Base-by-base conservation (phyloP, 768 basidiomycete species). In the Butyriboletus loyo region DNA sequence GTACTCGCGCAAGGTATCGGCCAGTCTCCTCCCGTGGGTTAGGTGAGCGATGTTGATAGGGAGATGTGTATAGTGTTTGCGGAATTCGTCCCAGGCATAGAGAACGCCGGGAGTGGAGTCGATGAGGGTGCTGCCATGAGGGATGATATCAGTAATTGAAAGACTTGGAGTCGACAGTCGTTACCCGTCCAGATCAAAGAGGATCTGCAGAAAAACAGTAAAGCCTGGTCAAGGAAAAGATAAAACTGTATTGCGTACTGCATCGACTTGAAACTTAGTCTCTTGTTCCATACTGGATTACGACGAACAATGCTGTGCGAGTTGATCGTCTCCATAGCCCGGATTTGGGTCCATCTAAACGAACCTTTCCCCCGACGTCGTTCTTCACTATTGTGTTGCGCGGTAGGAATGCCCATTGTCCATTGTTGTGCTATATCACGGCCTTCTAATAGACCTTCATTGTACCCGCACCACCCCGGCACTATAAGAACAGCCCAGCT, bases 31-130 rank as follows among this genome's bases (percentile, higher is more conserved):
- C 19, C 92, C 92, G 66, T 93, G 92, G 0, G 86, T 83, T 8
- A 78, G 73, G 58, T 84, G 79, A 5, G 80, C 78, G 17, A 85
- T 70, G 15, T 69, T 72, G 56, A 79, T 77, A 1, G 78, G 85
- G 73, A 60, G 74, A 65, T 53, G 71, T 66, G 56, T 58, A 56
- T 90, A 90, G 52, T 87, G 78, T 37, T 70, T 73, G 36, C 78
- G 75, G 64, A 90, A 93, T 40, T 73, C 80, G 45, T 80, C 73
- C 92, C 92, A 94, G 8, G 89, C 86, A 53, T 78, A 78, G 46
- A 83, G 57, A n/a, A 92, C 86, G 5, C 90, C 92, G 1, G 88
- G 88, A 5, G 90, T 92, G 3, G 89, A 91, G 70, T 92, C 89
- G 62, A 87, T 81, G 53, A 87, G 77, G 7, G 86, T 89, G 37